A percentile compares a stretch with the other conserved stretches of the same genome.
These are phyloP conservation scores for Xylaria sp. DNA, from an alignment of 2,329 filamentous ascomycete species.

Conservation along the genomic window DNA sequence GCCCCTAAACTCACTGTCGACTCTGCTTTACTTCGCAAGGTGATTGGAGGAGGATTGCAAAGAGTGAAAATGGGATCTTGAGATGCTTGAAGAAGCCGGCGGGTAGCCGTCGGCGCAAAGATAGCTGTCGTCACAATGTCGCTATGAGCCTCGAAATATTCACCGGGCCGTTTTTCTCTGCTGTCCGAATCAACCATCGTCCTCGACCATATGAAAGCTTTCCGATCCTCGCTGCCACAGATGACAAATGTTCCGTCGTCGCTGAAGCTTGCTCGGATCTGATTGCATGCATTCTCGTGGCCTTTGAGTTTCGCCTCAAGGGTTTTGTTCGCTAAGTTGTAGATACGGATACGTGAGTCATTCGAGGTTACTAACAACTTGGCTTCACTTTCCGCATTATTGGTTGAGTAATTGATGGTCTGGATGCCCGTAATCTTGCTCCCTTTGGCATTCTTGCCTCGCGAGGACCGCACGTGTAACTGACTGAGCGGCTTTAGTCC, in stretches of 20 bases:
- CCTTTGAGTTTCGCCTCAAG: conserved; percentile 92
- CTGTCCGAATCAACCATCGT: conserved; percentile 67
- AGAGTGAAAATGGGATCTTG: conserved; percentile 95
- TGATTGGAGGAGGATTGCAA: conserved; percentile 93
- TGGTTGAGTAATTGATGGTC: conserved; percentile 69
- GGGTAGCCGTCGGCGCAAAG: conserved; percentile 82
- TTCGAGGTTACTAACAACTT: conserved; percentile 94
- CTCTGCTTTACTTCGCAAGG: conserved; percentile 79
- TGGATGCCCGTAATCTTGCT: conserved; percentile 98
- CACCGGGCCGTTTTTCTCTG: conserved; percentile 82
- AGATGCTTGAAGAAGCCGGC: conserved; percentile 80
- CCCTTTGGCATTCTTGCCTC: conserved; percentile 93
- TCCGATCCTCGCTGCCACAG: conserved; percentile 91
- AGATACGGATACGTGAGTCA: conserved; percentile 89
- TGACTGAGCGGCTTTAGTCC: conserved; percentile 85
- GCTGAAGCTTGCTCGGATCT: conserved; percentile 89
- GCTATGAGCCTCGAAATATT: conserved; percentile 90
- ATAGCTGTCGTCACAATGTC: conserved; percentile 90
- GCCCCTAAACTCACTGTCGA: conserved; percentile 56
- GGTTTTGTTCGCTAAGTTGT: conserved; percentile 85
- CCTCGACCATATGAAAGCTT: conserved; percentile 90
- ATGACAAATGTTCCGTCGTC: conserved; percentile 88
- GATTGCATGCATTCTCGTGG: conserved; percentile 87
- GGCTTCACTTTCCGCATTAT: conserved; percentile 67
- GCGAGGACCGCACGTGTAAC: conserved; percentile 90